Conservation (phyloP, 2,329 filamentous ascomycete genomes). For the Aspergillus tamarii region DNA sequence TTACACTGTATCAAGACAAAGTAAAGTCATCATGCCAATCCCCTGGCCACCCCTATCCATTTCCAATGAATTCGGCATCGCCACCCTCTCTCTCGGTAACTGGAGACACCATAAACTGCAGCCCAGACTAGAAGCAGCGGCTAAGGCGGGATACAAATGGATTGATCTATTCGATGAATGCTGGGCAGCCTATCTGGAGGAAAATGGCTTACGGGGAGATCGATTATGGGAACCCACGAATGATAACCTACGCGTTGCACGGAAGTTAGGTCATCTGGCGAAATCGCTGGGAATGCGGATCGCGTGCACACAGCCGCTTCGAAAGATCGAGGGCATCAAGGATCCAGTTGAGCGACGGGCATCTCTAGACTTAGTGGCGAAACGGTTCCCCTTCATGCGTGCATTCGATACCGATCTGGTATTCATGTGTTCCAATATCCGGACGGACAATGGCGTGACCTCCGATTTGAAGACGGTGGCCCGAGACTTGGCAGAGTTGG, state of each 20-base stretch:
- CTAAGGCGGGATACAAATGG: constrained; percentile 33
- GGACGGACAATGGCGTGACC: constrained; percentile 33
- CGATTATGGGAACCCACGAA: constrained; percentile 34
- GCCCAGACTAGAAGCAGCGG: constrained; percentile 33
- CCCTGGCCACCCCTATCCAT: constrained; percentile 20
- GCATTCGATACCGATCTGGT: constrained; percentile 40
- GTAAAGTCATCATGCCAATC: constrained; percentile 13
- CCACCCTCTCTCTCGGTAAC: constrained; percentile 37
- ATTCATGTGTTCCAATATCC: constrained; percentile 40
- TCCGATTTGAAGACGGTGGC: constrained; percentile 36
- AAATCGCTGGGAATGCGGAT: constrained; percentile 37
- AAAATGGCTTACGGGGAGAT: constrained; percentile 28
- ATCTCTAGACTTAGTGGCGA: constrained; percentile 31
- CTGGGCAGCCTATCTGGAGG: constrained; percentile 37
- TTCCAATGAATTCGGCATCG: constrained; percentile 33
- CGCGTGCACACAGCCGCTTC: constrained; percentile 37
- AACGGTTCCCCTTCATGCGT: constrained; percentile 40
- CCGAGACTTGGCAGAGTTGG: constrained; percentile 34
- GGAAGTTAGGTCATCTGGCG: constrained; percentile 32
- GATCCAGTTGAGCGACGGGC: constrained; percentile 30
- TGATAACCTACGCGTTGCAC: constrained; percentile 30
- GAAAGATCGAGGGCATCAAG: constrained; percentile 35
- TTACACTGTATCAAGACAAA: not conserved
- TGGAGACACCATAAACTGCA: constrained; percentile 31
- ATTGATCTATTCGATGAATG: constrained; percentile 42